phyloP scores from a whole-genome alignment of 148 eudicot genomes.

The Cornus controversa region DNA sequence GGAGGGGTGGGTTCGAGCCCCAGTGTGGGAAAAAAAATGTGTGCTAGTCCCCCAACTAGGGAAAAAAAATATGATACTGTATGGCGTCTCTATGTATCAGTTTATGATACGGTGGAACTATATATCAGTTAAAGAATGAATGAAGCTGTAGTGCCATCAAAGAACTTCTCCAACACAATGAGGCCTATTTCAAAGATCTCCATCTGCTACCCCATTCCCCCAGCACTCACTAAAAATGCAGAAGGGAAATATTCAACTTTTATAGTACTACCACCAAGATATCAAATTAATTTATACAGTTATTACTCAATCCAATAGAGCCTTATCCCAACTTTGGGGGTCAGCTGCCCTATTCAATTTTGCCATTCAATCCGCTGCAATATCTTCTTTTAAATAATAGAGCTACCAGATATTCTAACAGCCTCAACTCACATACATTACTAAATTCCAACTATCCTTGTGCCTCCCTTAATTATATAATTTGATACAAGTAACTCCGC shows the following conservation, averaged over 20 bases:
- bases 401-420: not conserved
- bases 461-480: not conserved
- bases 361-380: not conserved
- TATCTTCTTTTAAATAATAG: not conserved
- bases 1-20: too few relatives aligned
- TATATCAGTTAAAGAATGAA: not conserved
- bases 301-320: not conserved
- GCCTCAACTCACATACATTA: not conserved
- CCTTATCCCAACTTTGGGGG: not conserved
- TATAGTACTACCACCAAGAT: too few relatives aligned
- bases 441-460: not conserved
- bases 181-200: not conserved
- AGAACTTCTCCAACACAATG: not conserved
- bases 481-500: too few relatives aligned
- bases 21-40: too few relatives aligned
- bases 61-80: too few relatives aligned
- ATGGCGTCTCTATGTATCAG: not conserved
- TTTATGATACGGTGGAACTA: not conserved
- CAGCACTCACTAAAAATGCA: not conserved
- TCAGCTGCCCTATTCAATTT: not conserved
- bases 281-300: not conserved
- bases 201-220: not conserved
- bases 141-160: not conserved
- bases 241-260: not conserved
- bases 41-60: too few relatives aligned